Evolutionary conservation across 2,329 filamentous ascomycete species (phyloP).

Genomic region (Fusarium setosum): DNA sequence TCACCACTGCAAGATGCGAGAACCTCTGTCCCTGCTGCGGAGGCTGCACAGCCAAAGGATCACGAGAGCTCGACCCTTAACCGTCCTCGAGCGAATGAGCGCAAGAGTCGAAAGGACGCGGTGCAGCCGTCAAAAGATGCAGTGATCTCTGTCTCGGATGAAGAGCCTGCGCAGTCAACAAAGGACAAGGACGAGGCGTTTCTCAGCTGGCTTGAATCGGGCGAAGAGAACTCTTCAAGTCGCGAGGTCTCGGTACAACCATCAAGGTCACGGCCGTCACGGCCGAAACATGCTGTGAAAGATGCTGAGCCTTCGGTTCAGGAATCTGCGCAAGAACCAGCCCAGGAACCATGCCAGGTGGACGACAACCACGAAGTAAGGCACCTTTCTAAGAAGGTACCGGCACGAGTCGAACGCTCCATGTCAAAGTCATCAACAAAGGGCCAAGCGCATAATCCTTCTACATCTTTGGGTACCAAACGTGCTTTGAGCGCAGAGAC

Average conservation of each 20-base stretch:
- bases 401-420: neutral
- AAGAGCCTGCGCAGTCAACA: neutral
- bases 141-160: neutral
- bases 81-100: neutral
- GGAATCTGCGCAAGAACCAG: too few species aligned
- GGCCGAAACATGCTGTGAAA: neutral
- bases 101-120: neutral
- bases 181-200: constrained; percentile 19
- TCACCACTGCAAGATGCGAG: neutral
- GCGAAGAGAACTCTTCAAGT: neutral
- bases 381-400: neutral
- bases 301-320: neutral
- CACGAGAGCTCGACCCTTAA: neutral
- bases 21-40: constrained; percentile 5
- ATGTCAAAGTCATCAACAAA: neutral
- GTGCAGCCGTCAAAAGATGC: neutral
- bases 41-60: neutral
- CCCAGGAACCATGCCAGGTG: neutral
- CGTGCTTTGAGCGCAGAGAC: constrained; percentile 6
- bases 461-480: constrained; percentile 6
- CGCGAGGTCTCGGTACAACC: neutral
- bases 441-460: neutral
- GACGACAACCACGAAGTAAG: neutral
- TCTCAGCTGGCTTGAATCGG: constrained; percentile 19
- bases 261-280: neutral